Evolutionary conservation across 2,329 filamentous ascomycete species (phyloP).

Genomic region (Trichoderma asperellum): DNA sequence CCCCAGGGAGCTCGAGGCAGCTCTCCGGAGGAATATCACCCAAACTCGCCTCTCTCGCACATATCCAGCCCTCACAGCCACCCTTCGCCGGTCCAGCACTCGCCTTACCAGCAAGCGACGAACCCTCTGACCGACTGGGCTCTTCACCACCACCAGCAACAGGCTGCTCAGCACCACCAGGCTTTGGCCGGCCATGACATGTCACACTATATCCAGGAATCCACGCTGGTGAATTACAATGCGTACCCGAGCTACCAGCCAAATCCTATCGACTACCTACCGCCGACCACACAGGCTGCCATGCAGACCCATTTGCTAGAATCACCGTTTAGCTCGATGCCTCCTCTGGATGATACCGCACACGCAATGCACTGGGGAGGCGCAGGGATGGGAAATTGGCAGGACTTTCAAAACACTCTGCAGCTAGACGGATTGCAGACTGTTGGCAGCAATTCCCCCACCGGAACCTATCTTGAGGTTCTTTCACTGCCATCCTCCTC

Average conservation of each 20-base stretch:
- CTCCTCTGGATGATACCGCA: slow-evolving; percentile 58
- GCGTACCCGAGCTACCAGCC: slow-evolving; percentile 59
- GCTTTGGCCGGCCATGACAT: slow-evolving; percentile 50
- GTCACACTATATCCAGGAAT: slow-evolving; percentile 60
- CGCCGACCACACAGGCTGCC: slow-evolving; percentile 64
- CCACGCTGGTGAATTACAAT: slow-evolving; percentile 59
- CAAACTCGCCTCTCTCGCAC: slow-evolving; percentile 54
- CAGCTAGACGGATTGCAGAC: slow-evolving; percentile 56
- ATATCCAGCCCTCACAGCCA: slow-evolving; percentile 58
- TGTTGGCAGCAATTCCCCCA: slow-evolving; percentile 52
- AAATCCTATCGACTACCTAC: slow-evolving; percentile 63
- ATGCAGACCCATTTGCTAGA: slow-evolving; percentile 68
- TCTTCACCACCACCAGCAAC: slow-evolving; percentile 59
- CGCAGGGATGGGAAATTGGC: slow-evolving; percentile 72
- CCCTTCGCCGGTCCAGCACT: slow-evolving; percentile 55
- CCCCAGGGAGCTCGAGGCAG: slow-evolving; percentile 50
- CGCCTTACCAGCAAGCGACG: slow-evolving; percentile 56
- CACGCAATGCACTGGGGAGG: slow-evolving; percentile 63
- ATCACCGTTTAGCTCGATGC: slow-evolving; percentile 62
- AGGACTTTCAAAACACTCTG: slow-evolving; percentile 70
- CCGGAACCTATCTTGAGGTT: slow-evolving; percentile 74
- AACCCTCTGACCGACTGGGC: slow-evolving; percentile 66
- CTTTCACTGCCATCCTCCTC: slow-evolving; percentile 79
- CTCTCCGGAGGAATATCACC: slow-evolving; percentile 56
- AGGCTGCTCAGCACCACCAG: slow-evolving; percentile 40